phyloP scores from a whole-genome alignment of 176 grass and related monocot species.

The Musa schizocarpa region DNA sequence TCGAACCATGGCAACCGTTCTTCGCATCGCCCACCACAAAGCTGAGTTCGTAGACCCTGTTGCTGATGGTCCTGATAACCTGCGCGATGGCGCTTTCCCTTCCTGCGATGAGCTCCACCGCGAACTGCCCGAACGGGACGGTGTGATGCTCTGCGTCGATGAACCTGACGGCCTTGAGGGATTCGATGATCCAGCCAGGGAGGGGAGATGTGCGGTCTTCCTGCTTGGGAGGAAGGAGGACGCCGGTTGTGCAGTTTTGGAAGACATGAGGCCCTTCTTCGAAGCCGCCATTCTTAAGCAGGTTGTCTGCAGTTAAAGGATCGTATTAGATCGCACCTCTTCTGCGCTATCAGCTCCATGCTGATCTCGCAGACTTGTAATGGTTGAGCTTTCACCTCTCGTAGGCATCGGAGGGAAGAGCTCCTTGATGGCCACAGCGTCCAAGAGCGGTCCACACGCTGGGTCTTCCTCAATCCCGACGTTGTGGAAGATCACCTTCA shows the following conservation, averaged over 20 bases:
- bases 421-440: slow-evolving; percentile 92
- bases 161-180: slow-evolving; percentile 91
- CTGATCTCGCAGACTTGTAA: too few species aligned
- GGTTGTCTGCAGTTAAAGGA: slow-evolving; percentile 41
- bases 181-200: slow-evolving; percentile 93
- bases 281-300: slow-evolving; percentile 77
- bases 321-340: too few species aligned
- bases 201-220: slow-evolving; percentile 75
- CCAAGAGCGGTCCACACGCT: slow-evolving; percentile 67
- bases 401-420: slow-evolving; percentile 53
- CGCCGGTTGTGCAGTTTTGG: slow-evolving; percentile 47
- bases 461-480: slow-evolving; percentile 68
- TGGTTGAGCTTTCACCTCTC: slow-evolving; percentile 38
- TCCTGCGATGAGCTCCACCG: slow-evolving; percentile 87
- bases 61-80: slow-evolving; percentile 67
- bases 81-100: slow-evolving; percentile 93
- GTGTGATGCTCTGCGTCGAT: slow-evolving; percentile 75
- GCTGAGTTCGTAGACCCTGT: slow-evolving; percentile 62
- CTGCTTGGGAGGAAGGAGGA: slow-evolving; percentile 42
- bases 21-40: slow-evolving; percentile 71
- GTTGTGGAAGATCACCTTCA: slow-evolving; percentile 77
- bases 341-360: too few species aligned
- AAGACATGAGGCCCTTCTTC: slow-evolving; percentile 43
- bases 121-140: slow-evolving; percentile 55
- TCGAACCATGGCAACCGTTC: slow-evolving; percentile 88